Evolutionary conservation across 345 rosid species (phyloP).

Genomic region (Euphorbia tirucalli): DNA sequence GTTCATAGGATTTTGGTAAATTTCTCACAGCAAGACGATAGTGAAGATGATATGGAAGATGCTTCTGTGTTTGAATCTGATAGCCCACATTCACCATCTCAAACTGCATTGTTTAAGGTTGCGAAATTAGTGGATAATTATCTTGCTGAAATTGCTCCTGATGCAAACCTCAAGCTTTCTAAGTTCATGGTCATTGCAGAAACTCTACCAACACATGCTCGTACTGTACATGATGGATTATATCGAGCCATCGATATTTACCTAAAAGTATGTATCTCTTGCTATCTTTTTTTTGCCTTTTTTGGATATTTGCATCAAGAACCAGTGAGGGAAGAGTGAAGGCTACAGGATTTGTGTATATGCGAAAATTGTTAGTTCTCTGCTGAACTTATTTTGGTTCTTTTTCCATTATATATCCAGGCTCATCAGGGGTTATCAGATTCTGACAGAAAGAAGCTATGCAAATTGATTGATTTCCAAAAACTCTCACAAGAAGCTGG

Average conservation of each 20-base stretch:
- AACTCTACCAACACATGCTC: slow-evolving; percentile 84
- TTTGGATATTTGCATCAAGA: slow-evolving; percentile 1
- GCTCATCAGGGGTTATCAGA: slow-evolving; percentile 76
- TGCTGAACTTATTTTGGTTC: not conserved
- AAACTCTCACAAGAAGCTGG: slow-evolving; percentile 97
- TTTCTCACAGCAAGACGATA: slow-evolving; percentile 90
- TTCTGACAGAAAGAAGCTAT: slow-evolving; percentile 75
- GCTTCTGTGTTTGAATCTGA: slow-evolving; percentile 79
- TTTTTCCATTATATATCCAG: slow-evolving; percentile 31
- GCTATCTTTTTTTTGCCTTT: not conserved
- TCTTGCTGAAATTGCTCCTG: slow-evolving; percentile 94
- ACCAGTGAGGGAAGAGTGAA: not conserved
- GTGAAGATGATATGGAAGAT: slow-evolving; percentile 80
- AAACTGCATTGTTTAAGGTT: slow-evolving; percentile 73
- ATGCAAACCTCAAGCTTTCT: slow-evolving; percentile 82
- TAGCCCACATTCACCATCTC: slow-evolving; percentile 80
- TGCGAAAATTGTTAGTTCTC: not conserved
- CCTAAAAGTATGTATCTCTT: slow-evolving; percentile 54
- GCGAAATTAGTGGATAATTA: slow-evolving; percentile 85
- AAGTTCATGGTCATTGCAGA: slow-evolving; percentile 89
- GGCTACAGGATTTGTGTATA: not conserved
- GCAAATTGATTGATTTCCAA: slow-evolving; percentile 84
- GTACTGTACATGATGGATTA: slow-evolving; percentile 78
- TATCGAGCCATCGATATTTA: slow-evolving; percentile 91
- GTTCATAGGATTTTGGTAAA: slow-evolving; percentile 89